Evolutionary conservation across 225 moss, liverwort and hornwort genomes (phyloP), one percentile per base, ranked within the genome.

Genomic region (Bryum argenteum): DNA sequence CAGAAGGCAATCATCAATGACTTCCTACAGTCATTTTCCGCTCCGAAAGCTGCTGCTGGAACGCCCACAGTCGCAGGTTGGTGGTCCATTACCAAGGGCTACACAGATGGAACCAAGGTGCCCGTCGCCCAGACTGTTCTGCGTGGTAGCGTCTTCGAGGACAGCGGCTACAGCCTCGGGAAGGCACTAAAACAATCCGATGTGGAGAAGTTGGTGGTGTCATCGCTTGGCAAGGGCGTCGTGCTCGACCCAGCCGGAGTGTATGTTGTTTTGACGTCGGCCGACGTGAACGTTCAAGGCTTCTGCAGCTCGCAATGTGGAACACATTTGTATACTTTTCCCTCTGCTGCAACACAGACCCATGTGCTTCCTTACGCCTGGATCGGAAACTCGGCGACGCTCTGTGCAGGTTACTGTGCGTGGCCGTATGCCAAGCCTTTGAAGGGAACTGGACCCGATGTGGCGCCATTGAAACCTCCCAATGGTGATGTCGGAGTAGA

Each of bases 81-180:
- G 88, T 89, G 88, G 88, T 80, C 78, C 3, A 85, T 89, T 19
- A 89, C 88, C 17, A 85, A 79, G 50, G 86, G 76, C 9, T 89
- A 55, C 76, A 78, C 75, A 1, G 86, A 89, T 20, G 70, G 63
- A 20, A 18, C 65, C 8, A 83, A 85, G 64, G 73, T 73, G 6
- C 42, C 86, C 1, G 88, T 89, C 0, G 85, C 88, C 2, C 88
- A 89, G 72, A 78, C 80, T 11, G 58, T 89, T 16, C 66, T 75
- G 4, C 72, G 70, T 3, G 85, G 82, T 8, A 81, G 78, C 47
- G 73, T 78, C 6, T 83, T 67, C 10, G 83, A 81, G 72, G 82
- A 89, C 39, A 48, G 38, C 2, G 33, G 18, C 11, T 89, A 89
- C 69, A 82, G 69, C 39, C 66, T 77, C 2, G 83, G 83, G 0